Percentiles rank a stretch among this genome's conserved stretches.
Conservation (phyloP, 192 early-diverging fungal species). For the Borealophlyctis nickersoniae region DNA sequence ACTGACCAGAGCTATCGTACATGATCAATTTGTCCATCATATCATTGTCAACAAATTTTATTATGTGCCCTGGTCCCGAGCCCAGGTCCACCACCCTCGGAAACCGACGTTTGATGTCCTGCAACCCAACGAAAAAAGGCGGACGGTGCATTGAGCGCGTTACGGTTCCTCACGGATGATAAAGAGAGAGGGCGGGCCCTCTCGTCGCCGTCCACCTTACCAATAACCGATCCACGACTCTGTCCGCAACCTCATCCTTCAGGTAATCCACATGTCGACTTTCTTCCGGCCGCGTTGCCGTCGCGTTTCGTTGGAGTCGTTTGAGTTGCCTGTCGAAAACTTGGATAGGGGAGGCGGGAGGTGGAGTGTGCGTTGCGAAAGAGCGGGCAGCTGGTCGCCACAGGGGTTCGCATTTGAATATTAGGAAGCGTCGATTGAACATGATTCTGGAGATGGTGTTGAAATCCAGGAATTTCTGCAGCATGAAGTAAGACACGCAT, state of each 20-base stretch:
- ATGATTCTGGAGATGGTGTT: no score
- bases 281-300: conserved; percentile 42
- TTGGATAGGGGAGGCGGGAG: no score
- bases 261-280: conserved; percentile 85
- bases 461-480: no score
- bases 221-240: conserved; percentile 83
- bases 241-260: conserved; percentile 82
- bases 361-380: no score
- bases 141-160: no score
- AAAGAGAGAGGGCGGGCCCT: background rate
- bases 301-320: conserved; percentile 71
- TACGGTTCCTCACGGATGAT: background rate
- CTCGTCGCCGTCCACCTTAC: conserved; percentile 28
- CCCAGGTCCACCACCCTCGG: conserved; percentile 85
- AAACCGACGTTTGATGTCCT: conserved; percentile 90
- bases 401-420: no score
- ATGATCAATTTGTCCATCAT: conserved; percentile 80
- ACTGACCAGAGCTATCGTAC: conserved; percentile 76
- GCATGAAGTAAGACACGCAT: no score
- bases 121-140: conserved; percentile 17
- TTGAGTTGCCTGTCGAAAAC: conserved; percentile 83
- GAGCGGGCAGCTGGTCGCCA: no score
- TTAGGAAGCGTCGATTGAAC: no score
- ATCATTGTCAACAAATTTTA: conserved; percentile 75
- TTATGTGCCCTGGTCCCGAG: conserved; percentile 82